Percentiles rank a stretch among this genome's conserved stretches.
Conservation (phyloP, 2,329 filamentous ascomycete species). For the Beauveria varroae region DNA sequence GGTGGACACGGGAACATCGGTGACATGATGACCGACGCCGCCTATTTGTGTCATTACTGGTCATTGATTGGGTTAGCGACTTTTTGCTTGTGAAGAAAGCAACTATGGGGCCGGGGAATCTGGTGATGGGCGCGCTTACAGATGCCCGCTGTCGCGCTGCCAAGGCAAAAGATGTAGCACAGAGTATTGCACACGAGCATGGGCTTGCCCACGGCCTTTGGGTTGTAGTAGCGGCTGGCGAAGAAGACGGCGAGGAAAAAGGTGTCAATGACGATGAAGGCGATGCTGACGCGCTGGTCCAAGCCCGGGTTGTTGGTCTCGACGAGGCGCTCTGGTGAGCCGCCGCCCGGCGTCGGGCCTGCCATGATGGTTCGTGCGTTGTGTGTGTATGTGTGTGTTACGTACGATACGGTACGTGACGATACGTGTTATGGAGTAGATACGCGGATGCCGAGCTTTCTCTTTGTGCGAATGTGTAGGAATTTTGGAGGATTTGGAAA, state of each 20-base stretch:
- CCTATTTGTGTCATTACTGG: slow-evolving; percentile 12
- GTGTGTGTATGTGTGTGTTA: neutral
- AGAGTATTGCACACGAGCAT: slow-evolving; percentile 12
- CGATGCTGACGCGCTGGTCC: slow-evolving; percentile 13
- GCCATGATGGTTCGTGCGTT: slow-evolving; percentile 1
- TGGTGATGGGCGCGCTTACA: neutral
- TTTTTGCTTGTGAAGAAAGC: too few relatives aligned
- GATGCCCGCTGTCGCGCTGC: slow-evolving; percentile 8
- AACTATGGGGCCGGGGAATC: too few relatives aligned
- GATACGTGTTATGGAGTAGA: neutral
- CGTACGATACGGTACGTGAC: too few relatives aligned
- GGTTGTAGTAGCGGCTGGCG: slow-evolving; percentile 10
- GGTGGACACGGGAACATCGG: slow-evolving; percentile 3
- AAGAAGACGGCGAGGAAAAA: slow-evolving; percentile 13
- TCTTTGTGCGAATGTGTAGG: too few relatives aligned
- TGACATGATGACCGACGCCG: slow-evolving; percentile 9
- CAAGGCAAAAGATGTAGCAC: slow-evolving; percentile 11
- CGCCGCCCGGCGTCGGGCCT: neutral
- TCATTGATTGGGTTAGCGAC: neutral
- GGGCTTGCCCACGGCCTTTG: slow-evolving; percentile 10
- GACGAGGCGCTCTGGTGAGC: slow-evolving; percentile 6
- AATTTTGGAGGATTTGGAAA: too few relatives aligned
- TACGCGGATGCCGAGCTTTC: too few relatives aligned
- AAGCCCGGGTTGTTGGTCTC: slow-evolving; percentile 12
- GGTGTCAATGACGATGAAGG: slow-evolving; percentile 11